These are phyloP conservation scores for Entomortierella lignicola DNA, from an alignment of 192 early-diverging fungal species.

Conservation along the genomic window DNA sequence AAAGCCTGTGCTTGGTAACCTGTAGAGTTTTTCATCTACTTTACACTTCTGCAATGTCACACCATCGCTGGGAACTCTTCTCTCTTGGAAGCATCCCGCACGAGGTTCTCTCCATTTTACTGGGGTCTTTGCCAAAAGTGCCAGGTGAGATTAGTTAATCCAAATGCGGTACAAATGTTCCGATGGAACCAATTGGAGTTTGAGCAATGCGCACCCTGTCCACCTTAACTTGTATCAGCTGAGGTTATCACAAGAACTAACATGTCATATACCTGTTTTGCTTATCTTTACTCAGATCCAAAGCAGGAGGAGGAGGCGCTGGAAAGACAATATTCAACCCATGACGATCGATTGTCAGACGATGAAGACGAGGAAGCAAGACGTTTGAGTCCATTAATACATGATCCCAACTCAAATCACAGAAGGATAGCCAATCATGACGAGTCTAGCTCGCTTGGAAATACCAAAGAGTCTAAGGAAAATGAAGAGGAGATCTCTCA, in stretches of 20 bases:
- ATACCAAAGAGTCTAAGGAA: not conserved
- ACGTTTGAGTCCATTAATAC: constrained; percentile 7
- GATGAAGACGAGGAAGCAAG: constrained; percentile 43
- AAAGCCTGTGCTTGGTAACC: too few species aligned
- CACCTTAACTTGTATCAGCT: not conserved
- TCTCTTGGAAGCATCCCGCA: constrained; percentile 39
- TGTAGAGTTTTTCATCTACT: not conserved
- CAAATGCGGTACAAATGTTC: not conserved
- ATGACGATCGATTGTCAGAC: constrained; percentile 45
- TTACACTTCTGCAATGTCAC: constrained; percentile 12
- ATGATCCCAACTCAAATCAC: constrained; percentile 2
- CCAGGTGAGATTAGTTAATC: constrained; percentile 31
- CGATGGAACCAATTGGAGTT: not conserved
- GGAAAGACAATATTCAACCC: constrained; percentile 20
- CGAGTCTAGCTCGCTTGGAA: not conserved
- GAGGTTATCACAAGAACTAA: not conserved
- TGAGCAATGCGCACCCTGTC: not conserved
- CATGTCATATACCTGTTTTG: not conserved
- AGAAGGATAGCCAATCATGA: not conserved
- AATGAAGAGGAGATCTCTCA: constrained; percentile 6
- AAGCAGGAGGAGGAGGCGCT: constrained; percentile 30
- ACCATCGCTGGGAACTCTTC: constrained; percentile 47
- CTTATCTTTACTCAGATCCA: constrained; percentile 10
- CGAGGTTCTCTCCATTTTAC: constrained; percentile 41
- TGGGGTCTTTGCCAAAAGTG: constrained; percentile 48